Base-by-base conservation (phyloP, 345 rosid species). In the Hibiscus syriacus region DNA sequence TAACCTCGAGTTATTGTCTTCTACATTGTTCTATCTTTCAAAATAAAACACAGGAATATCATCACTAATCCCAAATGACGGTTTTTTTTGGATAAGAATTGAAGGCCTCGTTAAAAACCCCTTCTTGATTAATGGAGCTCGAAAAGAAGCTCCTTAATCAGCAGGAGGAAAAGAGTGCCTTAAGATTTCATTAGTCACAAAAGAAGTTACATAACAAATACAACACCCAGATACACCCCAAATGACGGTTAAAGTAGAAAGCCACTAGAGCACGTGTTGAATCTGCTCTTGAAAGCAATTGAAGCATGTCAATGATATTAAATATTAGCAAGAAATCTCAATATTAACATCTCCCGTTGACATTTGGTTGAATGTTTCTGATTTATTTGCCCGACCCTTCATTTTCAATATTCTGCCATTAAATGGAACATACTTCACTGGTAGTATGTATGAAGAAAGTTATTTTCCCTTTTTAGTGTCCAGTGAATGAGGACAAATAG, bases 1-100 rank as follows among this genome's bases (percentile, higher is more conserved):
- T 93, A 83, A 79, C 69, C 19, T 11, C 34, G 19, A 25, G 34
- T 23, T 41, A 4, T 29, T 19, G 41, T 25, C 25, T 59, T 53
- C 55, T 12, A 20, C 20, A 12, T 32, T 39, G 2, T 50, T 50
- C 32, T 39, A 22, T 22, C 49, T 61, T 16, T 41, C 66, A 39
- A 39, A 61, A 61, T 14, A 22, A 59, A 61, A 38, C 20, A 11
- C 12, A 38, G 30, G 17, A 36, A 36, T 5, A 60, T 60, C 4
- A 60, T 60, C 17, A 11, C 64, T 59, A 46, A 34, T 59, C 46
- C 46, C 20, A 29, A 29, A 38, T n/a, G 61, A n/a, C n/a, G n/a
- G n/a, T n/a, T n/a, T n/a, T n/a, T n/a, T n/a, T n/a, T n/a, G n/a
- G n/a, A n/a, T n/a, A n/a, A n/a, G n/a, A n/a, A n/a, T n/a, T n/a